Percentiles rank a stretch among this genome's conserved stretches.
phyloP scores from a whole-genome alignment of 106 monocot species.

The Phalaenopsis aphrodite region DNA sequence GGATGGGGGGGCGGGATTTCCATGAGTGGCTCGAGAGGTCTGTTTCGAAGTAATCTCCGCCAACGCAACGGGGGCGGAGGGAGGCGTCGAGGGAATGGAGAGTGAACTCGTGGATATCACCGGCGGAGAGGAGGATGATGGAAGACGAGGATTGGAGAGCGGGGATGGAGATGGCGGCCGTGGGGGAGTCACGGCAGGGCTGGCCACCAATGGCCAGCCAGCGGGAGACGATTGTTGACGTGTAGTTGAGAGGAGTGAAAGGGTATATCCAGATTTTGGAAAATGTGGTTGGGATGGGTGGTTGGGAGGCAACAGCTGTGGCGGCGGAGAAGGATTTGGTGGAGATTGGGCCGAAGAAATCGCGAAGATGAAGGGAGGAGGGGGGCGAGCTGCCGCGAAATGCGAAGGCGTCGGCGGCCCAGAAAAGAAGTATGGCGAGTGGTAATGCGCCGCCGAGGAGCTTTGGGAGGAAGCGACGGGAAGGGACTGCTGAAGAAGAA shows the following conservation, averaged over 20 bases:
- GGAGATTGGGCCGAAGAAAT: conserved; percentile 13
- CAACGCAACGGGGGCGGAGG: conserved; percentile 40
- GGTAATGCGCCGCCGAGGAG: conserved; percentile 13
- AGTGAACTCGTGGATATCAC: conserved; percentile 38
- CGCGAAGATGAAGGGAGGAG: neutral
- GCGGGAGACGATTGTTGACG: conserved; percentile 52
- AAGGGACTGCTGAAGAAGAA: neutral
- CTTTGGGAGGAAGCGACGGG: conserved; percentile 13
- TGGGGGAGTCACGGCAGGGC: conserved; percentile 42
- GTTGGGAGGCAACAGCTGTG: neutral
- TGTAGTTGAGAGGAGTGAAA: conserved; percentile 26
- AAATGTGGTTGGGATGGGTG: neutral
- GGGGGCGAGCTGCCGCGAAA: neutral
- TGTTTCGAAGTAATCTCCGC: conserved; percentile 90
- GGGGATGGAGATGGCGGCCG: conserved; percentile 42
- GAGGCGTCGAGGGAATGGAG: conserved; percentile 39
- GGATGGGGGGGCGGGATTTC: conserved; percentile 81
- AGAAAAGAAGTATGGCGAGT: conserved; percentile 14
- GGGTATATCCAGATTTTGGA: conserved; percentile 36
- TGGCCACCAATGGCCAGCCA: conserved; percentile 45
- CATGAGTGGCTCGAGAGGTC: conserved; percentile 60
- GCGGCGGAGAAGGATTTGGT: neutral
- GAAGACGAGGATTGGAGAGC: conserved; percentile 20
- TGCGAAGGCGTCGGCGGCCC: conserved; percentile 8
- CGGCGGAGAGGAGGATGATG: conserved; percentile 12